Percentiles rank a stretch among this genome's conserved stretches.
phyloP scores from a whole-genome alignment of 345 rosid genomes.

The Aquilaria sinensis region DNA sequence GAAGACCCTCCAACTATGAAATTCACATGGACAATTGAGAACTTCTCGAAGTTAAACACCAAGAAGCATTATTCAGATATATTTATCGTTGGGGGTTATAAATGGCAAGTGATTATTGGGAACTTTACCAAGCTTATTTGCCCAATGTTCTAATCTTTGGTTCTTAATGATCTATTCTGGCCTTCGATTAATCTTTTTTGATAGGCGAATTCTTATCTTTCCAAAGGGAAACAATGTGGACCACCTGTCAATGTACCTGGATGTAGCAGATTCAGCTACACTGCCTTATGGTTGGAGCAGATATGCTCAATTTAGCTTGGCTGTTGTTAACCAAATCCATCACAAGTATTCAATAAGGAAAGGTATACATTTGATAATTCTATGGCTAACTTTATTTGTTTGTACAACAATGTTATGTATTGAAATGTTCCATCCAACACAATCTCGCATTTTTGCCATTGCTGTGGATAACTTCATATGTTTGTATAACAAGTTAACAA shows the following conservation, averaged over 20 bases:
- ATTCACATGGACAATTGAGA: conserved; percentile 74
- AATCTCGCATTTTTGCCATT: too few species aligned
- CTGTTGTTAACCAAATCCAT: conserved; percentile 73
- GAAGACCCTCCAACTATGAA: conserved; percentile 80
- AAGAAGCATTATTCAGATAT: conserved; percentile 84
- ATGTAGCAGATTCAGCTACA: conserved; percentile 73
- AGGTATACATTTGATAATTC: conserved; percentile 34
- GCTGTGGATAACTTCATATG: too few species aligned
- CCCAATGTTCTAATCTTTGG: background rate
- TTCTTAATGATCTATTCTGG: conserved; percentile 3
- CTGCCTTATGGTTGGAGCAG: conserved; percentile 96
- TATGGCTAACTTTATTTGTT: background rate
- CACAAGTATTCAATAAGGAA: conserved; percentile 65
- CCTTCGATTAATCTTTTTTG: conserved; percentile 13
- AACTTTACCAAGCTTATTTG: background rate
- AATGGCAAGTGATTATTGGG: conserved; percentile 48
- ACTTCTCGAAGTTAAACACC: conserved; percentile 62
- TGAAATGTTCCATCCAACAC: too few species aligned
- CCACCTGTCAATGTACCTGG: conserved; percentile 92
- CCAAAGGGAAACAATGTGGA: conserved; percentile 98
- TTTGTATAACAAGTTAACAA: too few species aligned
- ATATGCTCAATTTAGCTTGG: conserved; percentile 83
- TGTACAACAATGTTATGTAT: background rate
- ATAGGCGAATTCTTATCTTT: conserved; percentile 81
- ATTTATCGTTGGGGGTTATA: conserved; percentile 70